Percentiles rank a stretch among this genome's conserved stretches.
phyloP scores from a whole-genome alignment of 768 basidiomycete genomes.

The Tylopilus rubrobrunneus region DNA sequence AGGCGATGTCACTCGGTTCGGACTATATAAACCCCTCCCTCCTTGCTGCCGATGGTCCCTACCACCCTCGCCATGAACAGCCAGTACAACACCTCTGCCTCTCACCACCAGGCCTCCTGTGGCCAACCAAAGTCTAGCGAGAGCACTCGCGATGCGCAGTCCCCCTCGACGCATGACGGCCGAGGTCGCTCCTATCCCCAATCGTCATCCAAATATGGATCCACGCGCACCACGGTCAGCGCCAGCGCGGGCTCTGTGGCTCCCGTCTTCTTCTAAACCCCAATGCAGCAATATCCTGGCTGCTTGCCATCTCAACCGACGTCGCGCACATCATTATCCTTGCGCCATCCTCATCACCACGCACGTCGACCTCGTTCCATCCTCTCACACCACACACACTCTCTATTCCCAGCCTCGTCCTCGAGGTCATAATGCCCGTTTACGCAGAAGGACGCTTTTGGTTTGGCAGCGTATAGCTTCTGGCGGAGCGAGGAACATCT shows the following conservation, averaged over 20 bases:
- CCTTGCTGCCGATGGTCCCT: neutral
- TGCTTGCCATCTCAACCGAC: neutral
- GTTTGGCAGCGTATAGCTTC: conserved; percentile 4
- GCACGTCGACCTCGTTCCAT: neutral
- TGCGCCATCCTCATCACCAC: neutral
- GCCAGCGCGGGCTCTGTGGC: conserved; percentile 48
- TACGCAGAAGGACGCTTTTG: neutral
- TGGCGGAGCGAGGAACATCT: conserved; percentile 8
- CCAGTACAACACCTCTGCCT: conserved; percentile 20
- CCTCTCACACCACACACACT: neutral
- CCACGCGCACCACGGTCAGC: conserved; percentile 39
- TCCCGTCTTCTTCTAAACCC: conserved; percentile 55
- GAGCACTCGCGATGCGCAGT: conserved; percentile 13
- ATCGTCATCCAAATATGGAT: conserved; percentile 17
- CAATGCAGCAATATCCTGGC: neutral
- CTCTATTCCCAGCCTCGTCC: conserved; percentile 1
- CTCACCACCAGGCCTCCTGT: conserved; percentile 13
- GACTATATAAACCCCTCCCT: conserved; percentile 27
- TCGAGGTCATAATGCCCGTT: conserved; percentile 6
- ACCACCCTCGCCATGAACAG: conserved; percentile 21
- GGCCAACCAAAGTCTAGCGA: conserved; percentile 22
- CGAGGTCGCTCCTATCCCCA: conserved; percentile 24
- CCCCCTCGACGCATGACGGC: conserved; percentile 19
- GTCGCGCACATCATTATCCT: neutral
- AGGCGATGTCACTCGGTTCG: conserved; percentile 25